Conservation (phyloP, 129 eudicot genomes). For the Erigeron canadensis region DNA sequence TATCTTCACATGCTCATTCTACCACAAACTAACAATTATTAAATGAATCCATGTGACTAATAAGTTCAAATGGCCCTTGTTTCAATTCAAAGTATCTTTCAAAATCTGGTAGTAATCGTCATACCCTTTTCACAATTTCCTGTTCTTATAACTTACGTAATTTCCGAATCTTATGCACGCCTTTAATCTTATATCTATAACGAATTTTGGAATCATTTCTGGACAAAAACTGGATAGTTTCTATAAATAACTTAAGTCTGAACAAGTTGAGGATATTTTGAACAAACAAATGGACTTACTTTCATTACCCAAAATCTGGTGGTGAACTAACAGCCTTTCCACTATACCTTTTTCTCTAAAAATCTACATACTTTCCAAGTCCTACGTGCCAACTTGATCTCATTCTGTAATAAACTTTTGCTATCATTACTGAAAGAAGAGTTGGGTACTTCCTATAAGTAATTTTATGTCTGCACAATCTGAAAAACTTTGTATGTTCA, state of each 20-base stretch:
- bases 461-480: not conserved
- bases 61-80: constrained; percentile 7
- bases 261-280: not conserved
- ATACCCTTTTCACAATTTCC: constrained; percentile 7
- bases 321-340: not conserved
- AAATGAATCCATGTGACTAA: constrained; percentile 13
- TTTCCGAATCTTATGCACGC: constrained; percentile 11
- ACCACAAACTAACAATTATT: constrained; percentile 18
- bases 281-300: not conserved
- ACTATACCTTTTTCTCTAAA: not conserved
- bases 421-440: not conserved
- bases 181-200: constrained; percentile 19
- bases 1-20: constrained; percentile 32
- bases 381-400: not conserved
- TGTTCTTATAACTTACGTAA: constrained; percentile 1
- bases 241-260: not conserved
- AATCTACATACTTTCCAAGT: not conserved
- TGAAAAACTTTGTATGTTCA: not conserved
- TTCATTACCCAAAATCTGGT: not conserved
- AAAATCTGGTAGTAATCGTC: not conserved
- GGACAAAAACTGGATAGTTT: constrained; percentile 1
- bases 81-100: constrained; percentile 1
- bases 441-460: not conserved
- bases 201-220: constrained; percentile 3
- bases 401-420: not conserved